Base-by-base conservation (phyloP, 163 green algal genomes). In the Chloromonas sp. region DNA sequence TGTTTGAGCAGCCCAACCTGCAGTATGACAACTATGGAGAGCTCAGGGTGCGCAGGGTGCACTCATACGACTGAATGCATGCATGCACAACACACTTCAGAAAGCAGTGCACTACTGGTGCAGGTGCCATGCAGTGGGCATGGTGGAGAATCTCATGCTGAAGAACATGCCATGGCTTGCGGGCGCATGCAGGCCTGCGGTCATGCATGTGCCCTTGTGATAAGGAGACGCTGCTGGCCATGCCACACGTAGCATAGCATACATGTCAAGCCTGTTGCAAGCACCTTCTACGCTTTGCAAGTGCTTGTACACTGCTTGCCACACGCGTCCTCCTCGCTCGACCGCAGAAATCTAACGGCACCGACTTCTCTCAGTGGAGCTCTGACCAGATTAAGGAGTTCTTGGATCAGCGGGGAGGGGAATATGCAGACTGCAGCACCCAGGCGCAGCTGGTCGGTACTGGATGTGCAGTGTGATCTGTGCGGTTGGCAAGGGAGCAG, bases 371-470 rank as follows among this genome's bases (percentile, higher is more conserved):
- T 2, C 62, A 61, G 2, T 96, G 93, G 93, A 93, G 86, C 8
- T 87, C 94, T 13, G 71, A 87, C 0, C 85, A 95, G 81, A 90
- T 96, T n/a, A 92, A 90, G 84, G 88, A 89, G 60, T 97, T 97
- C 76, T 85, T 97, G 71, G 94, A 97, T 36, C 86, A 91, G 82
- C 89, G 94, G 3, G 94, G 94, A 0, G 94, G 96, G 60, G 94
- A 97, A 84, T 94, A 87, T 79, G 92, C 94, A 61, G 88, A 94
- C 76, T 94, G 90, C 85, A 70, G 57, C 13, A 92, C n/a, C 77
- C 88, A 89, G 15, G 71, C 85, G 14, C 78, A 88, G 66, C 84
- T 95, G 90, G 92, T 94, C 57, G 13, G 86, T 36, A 11, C 36
- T 1, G 74, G n/a, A 80, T 57, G 0, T 11, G 76, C 57, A 57